Base-by-base conservation (phyloP, 2,329 filamentous ascomycete genomes). In the Epicoccum nigrum region DNA sequence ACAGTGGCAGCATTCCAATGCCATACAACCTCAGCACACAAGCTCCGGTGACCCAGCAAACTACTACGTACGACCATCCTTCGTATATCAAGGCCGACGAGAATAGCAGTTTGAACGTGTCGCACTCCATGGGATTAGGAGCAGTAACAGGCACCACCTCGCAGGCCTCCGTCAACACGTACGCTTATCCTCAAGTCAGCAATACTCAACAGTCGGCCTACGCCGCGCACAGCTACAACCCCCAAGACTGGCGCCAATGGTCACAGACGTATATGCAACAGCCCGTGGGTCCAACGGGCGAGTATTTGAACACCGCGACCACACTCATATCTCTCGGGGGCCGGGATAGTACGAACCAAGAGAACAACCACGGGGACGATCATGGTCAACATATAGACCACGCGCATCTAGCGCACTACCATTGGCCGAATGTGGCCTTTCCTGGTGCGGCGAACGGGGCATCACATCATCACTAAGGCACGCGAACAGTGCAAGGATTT, bases 241-340 rank as follows among this genome's bases (percentile, higher is more conserved):
- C 63, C 4, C 63, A 62, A 21, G 68, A 68, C 39, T 74, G 72
- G 72, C 69, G 61, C 8, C 65, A 72, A 38, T 74, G 70, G 68
- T 64, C 67, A 21, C 59, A 65, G 49, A 65, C 64, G 7, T 68
- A 69, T 32, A 70, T 65, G 55, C 60, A 70, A 46, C 62, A 62
- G 23, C 62, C 60, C 31, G 37, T 58, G 25, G 40, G 59, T 40
- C 61, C 65, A 25, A 56, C 64, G 12, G 62, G 65, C 25, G 69
- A 73, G 20, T 72, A 71, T 42, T 58, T 74, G n/a, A 71, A 71
- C 50, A 71, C 68, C 19, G 73, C 73, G 21, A 74, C 64, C 19
- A 73, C 72, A 1, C 65, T 75, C 23, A 73, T 76, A 63, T 66
- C 70, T 2, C 60, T 74, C 7, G 65, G 67, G 4, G 64, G 68